Percentiles rank a stretch among this genome's conserved stretches.
These are phyloP conservation scores for Neopestalotiopsis clavispora DNA, from an alignment of 2,329 filamentous ascomycete genomes.

Conservation along the genomic window DNA sequence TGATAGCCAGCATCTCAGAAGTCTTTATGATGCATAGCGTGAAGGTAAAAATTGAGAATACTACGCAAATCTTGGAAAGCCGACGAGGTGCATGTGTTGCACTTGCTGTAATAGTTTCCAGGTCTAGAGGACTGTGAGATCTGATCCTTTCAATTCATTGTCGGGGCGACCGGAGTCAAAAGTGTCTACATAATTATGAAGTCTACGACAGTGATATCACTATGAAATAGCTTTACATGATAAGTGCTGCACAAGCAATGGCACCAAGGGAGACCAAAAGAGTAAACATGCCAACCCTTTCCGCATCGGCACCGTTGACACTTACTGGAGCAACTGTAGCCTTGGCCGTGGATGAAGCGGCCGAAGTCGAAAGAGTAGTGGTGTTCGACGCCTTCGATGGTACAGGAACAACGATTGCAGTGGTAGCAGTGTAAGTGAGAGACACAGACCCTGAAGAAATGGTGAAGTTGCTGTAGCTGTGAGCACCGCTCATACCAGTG, in stretches of 20 bases:
- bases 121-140: no score
- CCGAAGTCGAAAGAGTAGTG: neutral
- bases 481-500: neutral
- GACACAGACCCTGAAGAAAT: neutral
- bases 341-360: neutral
- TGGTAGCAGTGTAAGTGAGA: neutral
- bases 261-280: neutral
- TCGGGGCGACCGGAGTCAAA: no score
- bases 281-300: neutral
- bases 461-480: neutral
- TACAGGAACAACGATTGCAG: constrained; percentile 2
- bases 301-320: neutral
- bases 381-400: neutral
- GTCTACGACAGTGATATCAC: no score
- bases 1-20: no score
- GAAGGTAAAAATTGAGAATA: no score
- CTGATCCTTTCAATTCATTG: no score
- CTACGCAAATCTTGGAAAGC: no score
- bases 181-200: no score
- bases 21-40: no score
- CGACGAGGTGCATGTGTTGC: no score
- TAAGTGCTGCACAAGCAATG: neutral
- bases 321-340: neutral
- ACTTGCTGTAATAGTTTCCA: no score
- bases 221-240: neutral